These are phyloP conservation scores for Lolium multiflorum DNA, from an alignment of 176 grass and related monocot genomes.

Conservation along the genomic window DNA sequence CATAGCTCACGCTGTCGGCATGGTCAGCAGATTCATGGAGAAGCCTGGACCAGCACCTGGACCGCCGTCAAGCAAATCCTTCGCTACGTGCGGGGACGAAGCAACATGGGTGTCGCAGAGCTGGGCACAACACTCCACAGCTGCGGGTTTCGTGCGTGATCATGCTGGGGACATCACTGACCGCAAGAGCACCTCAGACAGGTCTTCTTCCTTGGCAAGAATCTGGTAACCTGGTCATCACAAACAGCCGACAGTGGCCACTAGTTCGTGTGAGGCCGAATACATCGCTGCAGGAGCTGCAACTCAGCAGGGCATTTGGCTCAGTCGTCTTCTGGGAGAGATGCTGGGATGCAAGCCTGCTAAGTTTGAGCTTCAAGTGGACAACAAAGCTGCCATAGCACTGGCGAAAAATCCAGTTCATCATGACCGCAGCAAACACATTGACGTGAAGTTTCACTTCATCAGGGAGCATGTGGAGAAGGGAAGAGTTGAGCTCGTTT, in stretches of 20 bases:
- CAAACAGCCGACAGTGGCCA: neutral
- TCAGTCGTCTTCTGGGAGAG: neutral
- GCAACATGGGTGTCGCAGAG: neutral
- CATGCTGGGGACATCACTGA: neutral
- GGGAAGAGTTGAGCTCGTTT: neutral
- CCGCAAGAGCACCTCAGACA: neutral
- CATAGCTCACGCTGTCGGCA: neutral
- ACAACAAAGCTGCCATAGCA: neutral
- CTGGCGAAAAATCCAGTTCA: neutral
- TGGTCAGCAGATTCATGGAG: conserved; percentile 16
- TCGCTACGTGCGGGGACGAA: neutral
- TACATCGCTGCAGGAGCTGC: neutral
- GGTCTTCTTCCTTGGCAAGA: neutral
- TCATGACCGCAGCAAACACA: neutral
- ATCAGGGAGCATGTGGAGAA: neutral
- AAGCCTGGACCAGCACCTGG: neutral
- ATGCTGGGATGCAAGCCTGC: neutral
- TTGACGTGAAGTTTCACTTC: no score
- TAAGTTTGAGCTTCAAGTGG: neutral
- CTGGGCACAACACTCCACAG: no score
- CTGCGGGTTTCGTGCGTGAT: neutral
- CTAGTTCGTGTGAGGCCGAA: neutral
- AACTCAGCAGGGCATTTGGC: neutral
- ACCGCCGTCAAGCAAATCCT: conserved; percentile 7
- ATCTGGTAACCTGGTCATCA: neutral